A percentile compares a stretch with the other conserved stretches of the same genome.
These are phyloP conservation scores for Trypanosoma lewisi DNA, from an alignment of 208 protist genomes.

Conservation along the genomic window DNA sequence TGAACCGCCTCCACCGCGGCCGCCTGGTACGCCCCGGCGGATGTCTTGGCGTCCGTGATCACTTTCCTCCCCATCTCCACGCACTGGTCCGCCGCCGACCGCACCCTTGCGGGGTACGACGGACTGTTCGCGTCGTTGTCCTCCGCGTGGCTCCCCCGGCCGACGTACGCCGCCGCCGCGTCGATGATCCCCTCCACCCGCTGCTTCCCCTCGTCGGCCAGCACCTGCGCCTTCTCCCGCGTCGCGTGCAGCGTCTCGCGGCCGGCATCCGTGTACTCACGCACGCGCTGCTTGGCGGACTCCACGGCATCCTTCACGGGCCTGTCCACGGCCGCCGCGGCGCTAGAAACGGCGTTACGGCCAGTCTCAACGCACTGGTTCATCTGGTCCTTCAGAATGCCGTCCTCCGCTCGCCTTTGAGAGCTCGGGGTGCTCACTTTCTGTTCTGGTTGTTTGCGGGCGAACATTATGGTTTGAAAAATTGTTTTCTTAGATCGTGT, in stretches of 20 bases:
- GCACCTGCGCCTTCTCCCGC: slow-evolving; percentile 26
- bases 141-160: background rate
- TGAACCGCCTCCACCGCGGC: slow-evolving; percentile 21
- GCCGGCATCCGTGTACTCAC: slow-evolving; percentile 9
- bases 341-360: background rate
- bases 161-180: background rate
- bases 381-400: background rate
- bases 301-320: background rate
- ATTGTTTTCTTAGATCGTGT: too few relatives aligned
- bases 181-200: slow-evolving; percentile 8
- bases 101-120: background rate
- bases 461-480: too few relatives aligned
- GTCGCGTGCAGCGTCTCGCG: slow-evolving; percentile 20
- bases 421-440: too few relatives aligned
- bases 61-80: slow-evolving; percentile 9
- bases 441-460: too few relatives aligned
- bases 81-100: background rate
- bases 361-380: slow-evolving; percentile 6
- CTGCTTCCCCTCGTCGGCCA: slow-evolving; percentile 28
- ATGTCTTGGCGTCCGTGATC: background rate
- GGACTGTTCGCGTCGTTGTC: background rate
- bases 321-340: background rate
- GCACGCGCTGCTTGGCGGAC: slow-evolving; percentile 4
- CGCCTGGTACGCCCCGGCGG: slow-evolving; percentile 32
- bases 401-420: too few relatives aligned